These are phyloP conservation scores for Fusarium tuaranense DNA, from an alignment of 2,329 filamentous ascomycete species.

Conservation along the genomic window DNA sequence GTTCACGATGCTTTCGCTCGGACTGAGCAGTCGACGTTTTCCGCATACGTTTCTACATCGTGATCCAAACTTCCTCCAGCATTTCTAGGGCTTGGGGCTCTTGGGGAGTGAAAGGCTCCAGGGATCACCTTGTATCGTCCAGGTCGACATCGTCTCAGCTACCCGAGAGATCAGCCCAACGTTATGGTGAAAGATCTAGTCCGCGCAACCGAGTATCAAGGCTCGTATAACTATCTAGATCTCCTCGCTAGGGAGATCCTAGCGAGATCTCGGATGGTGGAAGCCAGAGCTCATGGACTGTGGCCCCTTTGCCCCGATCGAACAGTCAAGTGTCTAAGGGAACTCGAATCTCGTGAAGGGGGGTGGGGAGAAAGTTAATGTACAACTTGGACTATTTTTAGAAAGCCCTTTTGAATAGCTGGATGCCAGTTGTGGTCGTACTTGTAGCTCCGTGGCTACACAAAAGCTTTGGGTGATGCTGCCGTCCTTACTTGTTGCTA, in stretches of 20 bases:
- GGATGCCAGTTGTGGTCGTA: neutral
- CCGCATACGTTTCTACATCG: neutral
- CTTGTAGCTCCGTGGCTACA: neutral
- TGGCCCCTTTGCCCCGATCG: slow-evolving; percentile 13
- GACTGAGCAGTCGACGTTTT: slow-evolving; percentile 8
- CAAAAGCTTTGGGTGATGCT: neutral
- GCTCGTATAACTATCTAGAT: too few relatives aligned
- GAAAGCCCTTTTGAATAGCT: neutral
- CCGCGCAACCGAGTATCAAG: neutral
- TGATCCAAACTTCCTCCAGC: slow-evolving; percentile 23
- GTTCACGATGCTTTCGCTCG: slow-evolving; percentile 6
- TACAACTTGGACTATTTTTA: neutral
- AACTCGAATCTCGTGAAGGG: slow-evolving; percentile 28
- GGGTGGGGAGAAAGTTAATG: slow-evolving; percentile 14
- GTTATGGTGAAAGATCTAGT: neutral
- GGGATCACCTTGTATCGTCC: slow-evolving; percentile 14
- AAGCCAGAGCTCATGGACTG: slow-evolving; percentile 34
- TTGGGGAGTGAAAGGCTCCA: slow-evolving; percentile 10
- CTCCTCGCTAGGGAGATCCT: neutral
- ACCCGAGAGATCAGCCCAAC: neutral
- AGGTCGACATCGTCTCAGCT: slow-evolving; percentile 9
- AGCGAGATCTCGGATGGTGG: slow-evolving; percentile 2
- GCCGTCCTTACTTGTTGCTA: neutral
- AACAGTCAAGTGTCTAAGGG: slow-evolving; percentile 21
- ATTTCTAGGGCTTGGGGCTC: slow-evolving; percentile 22